Base-by-base conservation (phyloP, 1,139 yeast genomes). In the Magnusiomyces clavatus region DNA sequence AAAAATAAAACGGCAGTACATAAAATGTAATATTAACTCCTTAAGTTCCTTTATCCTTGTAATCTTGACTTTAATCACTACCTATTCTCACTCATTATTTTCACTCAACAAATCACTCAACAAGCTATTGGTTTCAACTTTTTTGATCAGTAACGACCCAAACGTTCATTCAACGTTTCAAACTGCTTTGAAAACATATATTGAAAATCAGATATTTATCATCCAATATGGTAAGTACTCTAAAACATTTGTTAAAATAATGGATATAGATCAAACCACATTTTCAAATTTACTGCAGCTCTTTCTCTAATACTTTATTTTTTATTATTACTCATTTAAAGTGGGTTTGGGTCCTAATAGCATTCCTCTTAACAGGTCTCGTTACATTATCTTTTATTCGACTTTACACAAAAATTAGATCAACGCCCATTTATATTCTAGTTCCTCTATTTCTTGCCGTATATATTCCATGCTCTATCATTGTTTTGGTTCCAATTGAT, bases 401-500 rank as follows among this genome's bases (percentile, higher is more conserved):
- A 47, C 61, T 63, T 51, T 76, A 64, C 59, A 65, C 75, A 35
- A 58, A 66, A 37, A 55, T 74, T 48, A 56, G 63, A 40, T 53
- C 58, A n/a, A 69, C 74, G 34, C 77, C 80, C 0, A 45, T 61
- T 6, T 74, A 69, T 55, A 65, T 76, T 35, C 56, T 70, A n/a
- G 52, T 69, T 11, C 72, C 76, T 8, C 62, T 77, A 40, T 68
- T 71, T 39, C 55, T 77, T 19, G 76, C 82, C 17, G 69, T 78
- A 10, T 77, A 72, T 61, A 72, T 80, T 46, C 84, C 85, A 13
- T 68, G 78, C 43, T 77, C 82, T 13, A 77, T 77, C 42, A 75
- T 78, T 2, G 77, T 78, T 48, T 66, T 80, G 11, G 71, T 80
- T 17, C 84, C 85, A 3, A 72, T 78, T 39, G 85, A 80, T 59